These are phyloP conservation scores for Psidium friedrichsthalianum DNA, from an alignment of 345 rosid genomes.

Conservation along the genomic window DNA sequence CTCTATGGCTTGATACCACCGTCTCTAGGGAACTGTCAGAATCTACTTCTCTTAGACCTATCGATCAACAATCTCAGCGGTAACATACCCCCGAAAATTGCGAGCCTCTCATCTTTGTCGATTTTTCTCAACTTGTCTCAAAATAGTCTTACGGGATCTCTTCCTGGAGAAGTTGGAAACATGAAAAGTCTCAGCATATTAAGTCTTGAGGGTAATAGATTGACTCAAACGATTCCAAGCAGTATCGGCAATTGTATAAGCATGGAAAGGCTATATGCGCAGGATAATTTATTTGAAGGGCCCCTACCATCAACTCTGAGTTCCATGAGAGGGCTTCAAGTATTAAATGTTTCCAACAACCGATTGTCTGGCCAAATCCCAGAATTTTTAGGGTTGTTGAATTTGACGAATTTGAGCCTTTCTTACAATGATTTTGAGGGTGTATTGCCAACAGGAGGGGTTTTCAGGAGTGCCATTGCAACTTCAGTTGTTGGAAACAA, in stretches of 20 bases:
- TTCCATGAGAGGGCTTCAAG: not conserved
- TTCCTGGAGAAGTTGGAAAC: not conserved
- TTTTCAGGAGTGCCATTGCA: not conserved
- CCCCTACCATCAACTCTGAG: not conserved
- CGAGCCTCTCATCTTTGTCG: not conserved
- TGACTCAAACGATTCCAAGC: not conserved
- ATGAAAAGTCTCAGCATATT: not conserved
- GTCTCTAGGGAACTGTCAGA: too few species aligned
- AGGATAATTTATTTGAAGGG: not conserved
- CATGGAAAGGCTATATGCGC: rapidly evolving
- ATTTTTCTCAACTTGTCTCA: not conserved
- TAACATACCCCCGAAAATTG: not conserved
- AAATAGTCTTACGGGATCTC: not conserved
- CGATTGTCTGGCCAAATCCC: not conserved
- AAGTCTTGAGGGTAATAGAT: not conserved
- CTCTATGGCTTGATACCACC: too few species aligned
- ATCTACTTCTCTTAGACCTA: not conserved
- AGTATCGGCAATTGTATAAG: not conserved
- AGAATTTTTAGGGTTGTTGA: rapidly evolving
- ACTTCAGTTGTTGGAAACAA: not conserved
- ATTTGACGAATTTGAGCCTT: not conserved
- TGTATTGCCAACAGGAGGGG: not conserved
- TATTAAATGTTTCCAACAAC: not conserved
- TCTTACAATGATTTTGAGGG: not conserved
- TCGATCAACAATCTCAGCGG: rapidly evolving